Conservation (phyloP, 345 rosid species). For the Boechera retrofracta region DNA sequence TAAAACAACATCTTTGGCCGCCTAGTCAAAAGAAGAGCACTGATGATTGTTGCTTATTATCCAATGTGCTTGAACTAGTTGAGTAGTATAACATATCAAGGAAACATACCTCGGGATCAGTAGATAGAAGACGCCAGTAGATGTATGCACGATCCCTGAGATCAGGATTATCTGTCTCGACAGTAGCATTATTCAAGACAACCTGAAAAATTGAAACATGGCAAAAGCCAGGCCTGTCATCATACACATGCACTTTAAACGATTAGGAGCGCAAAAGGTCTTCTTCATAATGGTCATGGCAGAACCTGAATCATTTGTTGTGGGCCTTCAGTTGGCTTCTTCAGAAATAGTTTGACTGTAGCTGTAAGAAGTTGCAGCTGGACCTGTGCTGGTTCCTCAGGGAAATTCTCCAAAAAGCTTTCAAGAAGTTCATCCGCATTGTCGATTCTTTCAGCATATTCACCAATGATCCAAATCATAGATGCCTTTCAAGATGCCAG, state of each 20-base stretch:
- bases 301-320: conserved; percentile 99
- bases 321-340: conserved; percentile 99
- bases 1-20: conserved; percentile 94
- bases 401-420: conserved; percentile 98
- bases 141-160: conserved; percentile 94
- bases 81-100: conserved; percentile 26
- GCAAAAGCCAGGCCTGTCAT: conserved; percentile 18
- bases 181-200: conserved; percentile 93
- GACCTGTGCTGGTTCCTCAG: conserved; percentile 99
- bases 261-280: conserved; percentile 11
- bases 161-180: conserved; percentile 99
- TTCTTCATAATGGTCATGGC: conserved; percentile 20
- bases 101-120: conserved; percentile 88
- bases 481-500: conserved; percentile 69
- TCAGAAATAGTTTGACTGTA: conserved; percentile 92
- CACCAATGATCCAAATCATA: conserved; percentile 99
- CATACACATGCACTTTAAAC: conserved; percentile 9
- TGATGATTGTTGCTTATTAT: not conserved
- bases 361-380: conserved; percentile 98
- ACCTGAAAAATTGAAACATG: conserved; percentile 55
- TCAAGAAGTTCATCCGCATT: conserved; percentile 99
- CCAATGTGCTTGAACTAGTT: conserved; percentile 13
- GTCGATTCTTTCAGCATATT: conserved; percentile 99
- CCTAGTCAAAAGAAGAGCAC: conserved; percentile 56
- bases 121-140: conserved; percentile 93